Base-by-base conservation (phyloP, 345 rosid species). In the Mallotus nudiflorus region DNA sequence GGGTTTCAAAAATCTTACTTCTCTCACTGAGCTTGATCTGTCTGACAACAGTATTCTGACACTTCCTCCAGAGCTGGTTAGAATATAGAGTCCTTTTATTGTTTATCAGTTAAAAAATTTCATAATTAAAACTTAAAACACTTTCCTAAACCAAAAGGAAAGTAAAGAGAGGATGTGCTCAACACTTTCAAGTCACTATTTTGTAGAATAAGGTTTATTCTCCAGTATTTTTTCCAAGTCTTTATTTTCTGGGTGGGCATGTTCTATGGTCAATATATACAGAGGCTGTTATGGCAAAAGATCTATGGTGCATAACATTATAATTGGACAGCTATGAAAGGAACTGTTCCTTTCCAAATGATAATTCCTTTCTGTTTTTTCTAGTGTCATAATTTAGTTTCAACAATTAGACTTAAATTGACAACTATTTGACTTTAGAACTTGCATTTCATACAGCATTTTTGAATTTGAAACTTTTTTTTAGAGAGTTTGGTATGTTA, bases 11-110 rank as follows among this genome's bases (percentile, higher is more conserved):
- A 80, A 66, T 75, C 81, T 93, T 61, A 77, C 87, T 50, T 82
- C 85, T 71, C 96, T 93, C 51, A 83, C 87, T 20, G 90, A 85
- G 81, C 85, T 93, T 72, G 92, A 89, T 80, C 65, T 93, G 76
- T 87, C 97, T 56, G 92, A 91, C 90, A 93, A 93, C 80, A 84
- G 82, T 81, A 87, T 93, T 76, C 82, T 96, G 37, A 76, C 87
- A 37, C 96, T 89, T 66, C 92, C 96, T 19, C 81, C 90, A 56
- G 89, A 91, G 73, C 84, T 93, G 82, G 98, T 91, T 64, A 63
- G 81, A 3, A 69, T 75, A 22, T 19, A 7, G 25, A 54, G 10
- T 46, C 71, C 20, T 48, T 48, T 18, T 51, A 42, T 65, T 29
- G 12, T 54, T 28, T 22, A 9, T 64, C 14, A 29, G 16, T 20